Conservation (phyloP, 441 rosid genomes). For the Gossypium lobatum region DNA sequence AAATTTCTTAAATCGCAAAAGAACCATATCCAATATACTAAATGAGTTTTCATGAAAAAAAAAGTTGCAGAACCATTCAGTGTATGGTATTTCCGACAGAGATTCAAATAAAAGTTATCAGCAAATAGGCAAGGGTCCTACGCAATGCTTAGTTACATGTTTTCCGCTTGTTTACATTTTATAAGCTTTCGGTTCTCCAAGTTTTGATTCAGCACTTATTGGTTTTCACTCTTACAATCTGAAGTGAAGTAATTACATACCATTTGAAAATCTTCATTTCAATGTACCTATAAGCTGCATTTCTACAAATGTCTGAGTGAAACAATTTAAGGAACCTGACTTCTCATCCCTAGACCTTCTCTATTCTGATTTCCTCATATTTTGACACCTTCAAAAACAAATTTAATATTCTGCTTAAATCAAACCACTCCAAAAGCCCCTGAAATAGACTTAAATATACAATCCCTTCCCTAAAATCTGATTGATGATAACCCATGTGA, state of each 20-base stretch:
- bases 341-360: background rate
- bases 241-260: background rate
- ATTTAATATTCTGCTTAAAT: background rate
- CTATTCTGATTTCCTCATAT: background rate
- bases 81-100: background rate
- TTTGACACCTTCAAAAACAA: background rate
- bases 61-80: background rate
- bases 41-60: background rate
- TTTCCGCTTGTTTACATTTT: background rate
- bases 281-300: background rate
- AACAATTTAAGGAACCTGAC: background rate
- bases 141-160: constrained; percentile 1
- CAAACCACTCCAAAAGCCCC: constrained; percentile 1
- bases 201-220: background rate
- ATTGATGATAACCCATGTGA: background rate
- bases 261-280: background rate
- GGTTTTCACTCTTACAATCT: background rate
- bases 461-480: background rate
- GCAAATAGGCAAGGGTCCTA: constrained; percentile 2
- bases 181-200: background rate
- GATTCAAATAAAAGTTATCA: background rate
- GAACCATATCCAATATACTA: background rate
- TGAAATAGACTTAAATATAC: background rate
- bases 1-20: background rate
- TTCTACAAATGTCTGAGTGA: background rate